Conservation (phyloP, 306 rosid genomes). For the Sindora glabra region DNA sequence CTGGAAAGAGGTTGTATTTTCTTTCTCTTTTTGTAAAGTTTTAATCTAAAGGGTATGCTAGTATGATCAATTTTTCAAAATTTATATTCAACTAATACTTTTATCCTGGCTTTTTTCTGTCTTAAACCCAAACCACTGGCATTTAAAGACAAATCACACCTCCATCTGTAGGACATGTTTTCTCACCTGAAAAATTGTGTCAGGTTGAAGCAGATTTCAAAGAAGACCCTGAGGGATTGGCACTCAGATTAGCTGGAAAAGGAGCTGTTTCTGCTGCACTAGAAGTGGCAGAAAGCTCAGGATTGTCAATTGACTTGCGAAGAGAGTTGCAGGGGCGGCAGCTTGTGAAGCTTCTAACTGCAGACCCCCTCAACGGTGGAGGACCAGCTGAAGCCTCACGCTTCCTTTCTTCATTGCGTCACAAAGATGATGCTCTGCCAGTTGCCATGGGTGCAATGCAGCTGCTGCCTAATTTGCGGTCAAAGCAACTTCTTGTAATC, state of each 20-base stretch:
- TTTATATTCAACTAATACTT: background rate
- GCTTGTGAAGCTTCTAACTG: conserved; percentile 96
- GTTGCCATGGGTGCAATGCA: conserved; percentile 99
- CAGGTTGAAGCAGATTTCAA: conserved; percentile 97
- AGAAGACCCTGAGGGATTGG: conserved; percentile 98
- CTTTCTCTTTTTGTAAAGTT: conserved; percentile 9
- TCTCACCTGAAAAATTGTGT: conserved; percentile 2
- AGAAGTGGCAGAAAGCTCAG: conserved; percentile 97
- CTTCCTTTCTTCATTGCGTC: conserved; percentile 90
- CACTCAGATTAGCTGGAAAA: conserved; percentile 91
- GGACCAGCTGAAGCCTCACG: conserved; percentile 99
- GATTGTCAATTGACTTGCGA: conserved; percentile 77
- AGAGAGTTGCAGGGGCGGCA: conserved; percentile 96
- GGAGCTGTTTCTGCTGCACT: conserved; percentile 98
- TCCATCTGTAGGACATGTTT: too few relatives aligned
- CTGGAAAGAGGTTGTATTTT: conserved; percentile 89
- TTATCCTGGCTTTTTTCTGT: background rate
- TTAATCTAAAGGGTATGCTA: background rate
- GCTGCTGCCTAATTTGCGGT: conserved; percentile 87
- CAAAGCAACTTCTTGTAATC: conserved; percentile 95
- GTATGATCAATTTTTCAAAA: background rate
- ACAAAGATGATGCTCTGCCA: conserved; percentile 91
- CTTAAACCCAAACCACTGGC: conserved; percentile 3
- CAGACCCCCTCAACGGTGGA: conserved; percentile 97
- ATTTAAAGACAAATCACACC: background rate